Evolutionary conservation across 257 asterid genomes (phyloP).

Genomic region (Nicotiana obtusifolia): DNA sequence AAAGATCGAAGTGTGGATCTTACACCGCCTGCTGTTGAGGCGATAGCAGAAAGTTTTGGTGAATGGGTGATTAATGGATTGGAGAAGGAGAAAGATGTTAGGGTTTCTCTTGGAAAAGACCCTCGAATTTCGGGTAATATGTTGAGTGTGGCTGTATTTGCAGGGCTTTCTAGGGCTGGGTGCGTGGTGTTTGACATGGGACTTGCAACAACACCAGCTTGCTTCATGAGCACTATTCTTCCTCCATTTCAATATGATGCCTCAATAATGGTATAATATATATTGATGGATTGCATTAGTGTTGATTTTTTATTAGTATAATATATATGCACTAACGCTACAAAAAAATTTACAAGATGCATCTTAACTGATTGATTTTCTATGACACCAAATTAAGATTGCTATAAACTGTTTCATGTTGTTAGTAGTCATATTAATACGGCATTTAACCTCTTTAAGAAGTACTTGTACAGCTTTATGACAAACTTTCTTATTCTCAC

Average conservation of each 20-base stretch:
- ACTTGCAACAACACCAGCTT: slow-evolving; percentile 93
- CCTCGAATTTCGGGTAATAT: slow-evolving; percentile 71
- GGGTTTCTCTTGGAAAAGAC: slow-evolving; percentile 73
- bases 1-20: slow-evolving; percentile 65
- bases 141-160: slow-evolving; percentile 61
- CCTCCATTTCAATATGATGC: slow-evolving; percentile 64
- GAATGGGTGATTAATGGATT: slow-evolving; percentile 62
- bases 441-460: too few species aligned
- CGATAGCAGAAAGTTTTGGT: slow-evolving; percentile 86
- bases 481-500: not conserved
- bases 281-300: not conserved
- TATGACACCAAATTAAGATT: not conserved
- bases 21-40: slow-evolving; percentile 85
- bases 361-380: too few species aligned
- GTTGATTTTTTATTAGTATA: not conserved
- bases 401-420: not conserved
- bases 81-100: slow-evolving; percentile 29
- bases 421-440: not conserved
- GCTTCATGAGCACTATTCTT: slow-evolving; percentile 92
- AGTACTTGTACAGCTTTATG: not conserved
- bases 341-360: too few species aligned
- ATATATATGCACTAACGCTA: too few species aligned
- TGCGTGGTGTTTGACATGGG: slow-evolving; percentile 79
- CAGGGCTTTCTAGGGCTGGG: slow-evolving; percentile 71
- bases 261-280: slow-evolving; percentile 62